Percentiles rank a stretch among this genome's conserved stretches.
Conservation (phyloP, 1,284 basidiomycete genomes). For the Meira nashicola region DNA sequence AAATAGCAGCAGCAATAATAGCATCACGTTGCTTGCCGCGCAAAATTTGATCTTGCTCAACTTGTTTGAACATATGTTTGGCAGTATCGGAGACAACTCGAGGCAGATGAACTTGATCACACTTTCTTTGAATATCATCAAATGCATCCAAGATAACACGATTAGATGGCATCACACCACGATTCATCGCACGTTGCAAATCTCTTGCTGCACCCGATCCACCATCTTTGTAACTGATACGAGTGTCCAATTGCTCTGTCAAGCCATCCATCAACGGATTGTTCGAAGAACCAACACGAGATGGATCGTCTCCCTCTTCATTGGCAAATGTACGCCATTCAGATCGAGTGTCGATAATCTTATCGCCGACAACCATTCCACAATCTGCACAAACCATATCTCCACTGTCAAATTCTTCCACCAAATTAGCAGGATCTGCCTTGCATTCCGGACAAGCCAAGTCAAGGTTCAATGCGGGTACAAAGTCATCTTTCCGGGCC, state of each 20-base stretch:
- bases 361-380: constrained; percentile 89
- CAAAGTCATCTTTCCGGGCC: constrained; percentile 33
- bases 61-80: constrained; percentile 93
- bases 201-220: constrained; percentile 86
- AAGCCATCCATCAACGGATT: constrained; percentile 86
- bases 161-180: constrained; percentile 67
- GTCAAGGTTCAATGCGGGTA: constrained; percentile 45
- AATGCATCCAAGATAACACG: constrained; percentile 81
- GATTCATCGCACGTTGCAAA: constrained; percentile 81
- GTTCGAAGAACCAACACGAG: constrained; percentile 93
- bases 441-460: constrained; percentile 79
- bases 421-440: constrained; percentile 83
- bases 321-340: constrained; percentile 99
- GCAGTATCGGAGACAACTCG: constrained; percentile 91
- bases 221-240: constrained; percentile 90
- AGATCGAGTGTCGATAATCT: constrained; percentile 93
- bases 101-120: constrained; percentile 88
- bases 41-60: constrained; percentile 87
- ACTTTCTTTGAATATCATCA: constrained; percentile 85
- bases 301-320: constrained; percentile 92
- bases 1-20: constrained; percentile 94
- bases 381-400: constrained; percentile 96
- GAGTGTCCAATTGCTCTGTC: constrained; percentile 85
- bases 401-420: constrained; percentile 95
- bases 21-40: constrained; percentile 87